Percentiles rank a stretch among this genome's conserved stretches.
Conservation (phyloP, 164 flowering plant species). For the Vitis riparia region DNA sequence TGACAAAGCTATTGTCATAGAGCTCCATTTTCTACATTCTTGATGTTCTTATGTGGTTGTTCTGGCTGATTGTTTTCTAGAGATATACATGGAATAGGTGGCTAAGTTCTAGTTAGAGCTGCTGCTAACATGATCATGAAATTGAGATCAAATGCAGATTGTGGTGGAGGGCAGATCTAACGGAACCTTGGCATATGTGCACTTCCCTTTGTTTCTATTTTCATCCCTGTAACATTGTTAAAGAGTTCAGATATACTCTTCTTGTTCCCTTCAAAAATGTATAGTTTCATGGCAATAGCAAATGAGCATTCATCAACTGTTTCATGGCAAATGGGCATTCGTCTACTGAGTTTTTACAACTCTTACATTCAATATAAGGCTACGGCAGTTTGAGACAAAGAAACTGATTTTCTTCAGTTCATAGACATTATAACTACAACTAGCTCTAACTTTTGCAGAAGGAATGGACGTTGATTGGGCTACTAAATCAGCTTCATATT, state of each 20-base stretch:
- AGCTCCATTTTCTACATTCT: neutral
- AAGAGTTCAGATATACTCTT: neutral
- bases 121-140: slow-evolving; percentile 4
- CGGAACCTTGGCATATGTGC: slow-evolving; percentile 1
- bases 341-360: neutral
- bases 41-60: neutral
- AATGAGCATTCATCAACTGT: too few species aligned
- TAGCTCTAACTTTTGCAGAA: too few species aligned
- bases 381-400: too few species aligned
- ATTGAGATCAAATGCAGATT: neutral
- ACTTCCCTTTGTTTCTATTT: neutral
- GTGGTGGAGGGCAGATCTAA: neutral
- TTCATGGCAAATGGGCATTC: too few species aligned
- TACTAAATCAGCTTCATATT: too few species aligned
- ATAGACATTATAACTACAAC: too few species aligned
- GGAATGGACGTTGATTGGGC: too few species aligned
- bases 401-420: too few species aligned
- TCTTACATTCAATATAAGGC: neutral
- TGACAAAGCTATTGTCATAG: neutral
- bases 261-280: too few species aligned
- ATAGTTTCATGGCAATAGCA: too few species aligned
- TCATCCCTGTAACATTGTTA: neutral
- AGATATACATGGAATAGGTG: neutral
- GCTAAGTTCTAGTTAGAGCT: neutral
- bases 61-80: neutral